Evolutionary conservation across 176 grass and related monocot species (phyloP), one percentile per base, ranked within the genome.

Genomic region (Zea luxurians): DNA sequence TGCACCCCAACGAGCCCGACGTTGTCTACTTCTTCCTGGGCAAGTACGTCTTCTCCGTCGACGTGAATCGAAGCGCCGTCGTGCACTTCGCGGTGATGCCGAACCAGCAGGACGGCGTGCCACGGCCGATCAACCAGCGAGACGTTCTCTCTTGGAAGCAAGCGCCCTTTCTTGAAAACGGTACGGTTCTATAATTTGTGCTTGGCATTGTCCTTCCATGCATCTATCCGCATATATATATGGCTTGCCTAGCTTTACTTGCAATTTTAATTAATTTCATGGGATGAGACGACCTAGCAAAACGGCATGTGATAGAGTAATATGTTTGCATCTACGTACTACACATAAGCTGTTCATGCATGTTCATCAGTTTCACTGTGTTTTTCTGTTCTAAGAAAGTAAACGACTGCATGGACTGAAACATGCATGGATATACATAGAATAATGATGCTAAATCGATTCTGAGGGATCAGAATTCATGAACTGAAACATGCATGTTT

Each of bases 11-110:
- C 18, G 66, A 79, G 4, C 64, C 18, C 77, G 18, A 13, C 63
- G 77, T 68, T 36, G 48, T 79, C 45, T 65, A 52, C 75, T 77
- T 77, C 58, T 76, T 48, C 74, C 58, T 62, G 8, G 8, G 9
- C 7, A 12, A 62, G 20, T 47, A 35, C 58, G 2, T 76, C 57
- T 62, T 76, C 42, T 15, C 11, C 43, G 58, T 63, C 57, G 13
- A 76, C 57, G 74, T 48, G 74, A 4, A 10, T 4, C 3, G 10
- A 13, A 52, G 48, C 48, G 34, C 48, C 48, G 48, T 72, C 47
- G 69, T 72, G 69, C 4, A 72, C 10, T 37, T 5, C 7, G 69
- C 34, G 13, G 13, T 0, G 68, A 46, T 50, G 68, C 1, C 17
- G 54, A 17, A 7, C 17, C 17, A 58, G 53, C 6, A 18, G 6